Evolutionary conservation across 768 basidiomycete genomes (phyloP), one percentile per base, ranked within the genome.

Genomic region (Xerocomellus amylosporus): DNA sequence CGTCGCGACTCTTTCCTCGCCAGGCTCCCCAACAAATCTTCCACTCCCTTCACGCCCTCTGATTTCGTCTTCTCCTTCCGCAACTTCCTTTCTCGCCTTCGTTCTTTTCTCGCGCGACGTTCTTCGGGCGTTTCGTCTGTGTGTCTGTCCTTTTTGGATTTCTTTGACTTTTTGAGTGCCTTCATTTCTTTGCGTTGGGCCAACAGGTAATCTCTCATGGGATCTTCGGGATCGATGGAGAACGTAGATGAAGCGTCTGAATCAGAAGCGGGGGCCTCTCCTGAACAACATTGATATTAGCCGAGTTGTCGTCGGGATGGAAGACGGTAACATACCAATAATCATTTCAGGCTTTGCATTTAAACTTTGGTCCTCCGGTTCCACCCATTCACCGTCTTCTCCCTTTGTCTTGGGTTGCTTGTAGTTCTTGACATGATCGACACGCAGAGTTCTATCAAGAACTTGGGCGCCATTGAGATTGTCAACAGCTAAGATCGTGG

Each of bases 391-490:
- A 8, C 96, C 96, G 24, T 83, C 80, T 49, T 90, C 91, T 33
- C 82, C 85, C 71, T 88, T 88, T 46, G 73, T 68, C 67, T 84
- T 90, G 4, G 86, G 82, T 64, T 98, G 94, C 66, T 91, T 93
- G 70, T 98, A 98, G 62, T 93, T 82, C 70, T 87, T 90, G 58
- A 91, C 90, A 65, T 94, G 90, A 69, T 98, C 93, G 38, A 98
- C 97, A 17, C 94, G 86, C 47, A 99, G 75, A 3, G 86, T 96
- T 62, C 86, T 79, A 15, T 88, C 92, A 31, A 97, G 75, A 39
- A 98, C 87, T 50, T 84, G 84, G 44, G 94, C 91, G 39, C 97
- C 97, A 65, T 97, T 98, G 72, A 99, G 85, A 75, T 99, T 99
- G 75, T 99, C 97, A 58, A 99, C 96, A 9, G 97, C 97, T 46